A percentile compares a stretch with the other conserved stretches of the same genome.
phyloP scores from a whole-genome alignment of 768 basidiomycete genomes.

The Udeniomyces megalosporus region DNA sequence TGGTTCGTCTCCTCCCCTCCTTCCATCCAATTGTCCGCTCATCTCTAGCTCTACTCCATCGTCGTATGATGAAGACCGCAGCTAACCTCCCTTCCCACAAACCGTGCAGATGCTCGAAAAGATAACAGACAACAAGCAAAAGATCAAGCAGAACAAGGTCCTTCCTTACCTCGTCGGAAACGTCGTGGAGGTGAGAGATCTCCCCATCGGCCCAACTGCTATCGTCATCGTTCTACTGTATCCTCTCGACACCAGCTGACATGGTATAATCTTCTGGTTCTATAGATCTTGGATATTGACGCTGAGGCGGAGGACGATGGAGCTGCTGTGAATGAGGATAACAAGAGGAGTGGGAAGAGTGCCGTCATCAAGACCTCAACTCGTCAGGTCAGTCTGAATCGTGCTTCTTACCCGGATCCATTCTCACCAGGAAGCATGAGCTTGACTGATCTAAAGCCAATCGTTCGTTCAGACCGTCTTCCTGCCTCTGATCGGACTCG shows the following conservation, averaged over 20 bases:
- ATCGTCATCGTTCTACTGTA: background rate
- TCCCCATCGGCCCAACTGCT: background rate
- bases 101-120: conserved; percentile 77
- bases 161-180: conserved; percentile 95
- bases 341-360: conserved; percentile 93
- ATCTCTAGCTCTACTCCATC: background rate
- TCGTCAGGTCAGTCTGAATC: conserved; percentile 42
- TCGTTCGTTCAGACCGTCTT: conserved; percentile 53
- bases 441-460: background rate
- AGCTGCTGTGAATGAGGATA: conserved; percentile 85
- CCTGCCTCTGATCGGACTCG: conserved; percentile 92
- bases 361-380: conserved; percentile 99
- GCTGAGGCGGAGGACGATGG: conserved; percentile 87
- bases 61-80: background rate
- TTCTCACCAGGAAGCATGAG: background rate
- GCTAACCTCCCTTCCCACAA: background rate
- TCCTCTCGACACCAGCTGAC: background rate
- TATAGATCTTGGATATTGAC: conserved; percentile 80
- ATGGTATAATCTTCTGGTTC: background rate
- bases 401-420: background rate
- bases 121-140: conserved; percentile 93
- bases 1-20: background rate
- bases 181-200: conserved; percentile 67
- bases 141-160: conserved; percentile 98
- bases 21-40: background rate